Base-by-base conservation (phyloP, 139 green algal species). In the Picochlorum costavermella region DNA sequence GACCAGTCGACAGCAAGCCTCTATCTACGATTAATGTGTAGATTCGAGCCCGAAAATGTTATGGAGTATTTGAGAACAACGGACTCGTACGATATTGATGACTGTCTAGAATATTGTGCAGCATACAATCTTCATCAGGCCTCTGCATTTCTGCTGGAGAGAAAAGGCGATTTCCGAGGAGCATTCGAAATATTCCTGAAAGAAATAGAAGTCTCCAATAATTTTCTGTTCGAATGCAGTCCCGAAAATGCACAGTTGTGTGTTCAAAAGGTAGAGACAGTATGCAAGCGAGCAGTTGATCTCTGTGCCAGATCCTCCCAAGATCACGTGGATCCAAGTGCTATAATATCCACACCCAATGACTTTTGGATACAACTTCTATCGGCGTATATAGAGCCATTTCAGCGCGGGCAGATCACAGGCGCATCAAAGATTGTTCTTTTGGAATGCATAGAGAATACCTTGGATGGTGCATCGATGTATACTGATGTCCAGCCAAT, bases 101-200 rank as follows among this genome's bases (percentile, higher is more conserved):
- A 65, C 3, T 87, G 81, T 69, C 66, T 89, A 46, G 46, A 64
- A 6, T 17, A 61, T 26, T 86, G 76, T 50, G 45, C 75, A 56
- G 45, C 71, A 13, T 56, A 76, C 33, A 53, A 49, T 9, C 61
- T 89, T 2, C 43, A 17, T 20, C 75, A 76, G 43, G 72, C 73
- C 40, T 51, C 72, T 25, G 79, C 73, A 0, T 89, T 75, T 58
- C 58, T 89, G 31, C 50, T 89, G n/a, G 83, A 89, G 64, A 64
- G 71, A 6, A 64, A 75, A n/a, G 81, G 81, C n/a, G 73, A 84
- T 56, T 58, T 81, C 10, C 45, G 62, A 10, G 70, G 62, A 16
- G 79, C 81, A 5, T 60, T 85, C 6, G 20, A 46, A 28, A 78
- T 83, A 57, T 70, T 67, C 56, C 48, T 80, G 17, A 44, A 60